phyloP scores from a whole-genome alignment of 192 early-diverging fungal species.

The Glomus cerebriforme region DNA sequence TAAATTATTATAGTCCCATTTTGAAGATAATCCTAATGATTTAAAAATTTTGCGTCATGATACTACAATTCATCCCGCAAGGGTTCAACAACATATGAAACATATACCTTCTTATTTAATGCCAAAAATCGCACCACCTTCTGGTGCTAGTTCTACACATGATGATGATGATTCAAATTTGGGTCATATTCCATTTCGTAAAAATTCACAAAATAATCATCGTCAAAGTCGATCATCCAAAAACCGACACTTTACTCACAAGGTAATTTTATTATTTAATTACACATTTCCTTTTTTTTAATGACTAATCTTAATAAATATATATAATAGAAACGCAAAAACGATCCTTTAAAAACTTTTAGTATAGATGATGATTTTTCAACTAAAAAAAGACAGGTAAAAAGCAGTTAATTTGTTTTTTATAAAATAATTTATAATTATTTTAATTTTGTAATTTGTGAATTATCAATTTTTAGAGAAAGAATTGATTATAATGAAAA shows the following conservation, averaged over 20 bases:
- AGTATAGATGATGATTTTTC: neutral
- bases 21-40: slow-evolving; percentile 95
- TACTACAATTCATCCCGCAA: slow-evolving; percentile 77
- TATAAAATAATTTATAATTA: neutral
- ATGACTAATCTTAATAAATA: neutral
- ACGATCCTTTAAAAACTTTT: slow-evolving; percentile 18
- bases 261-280: neutral
- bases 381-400: slow-evolving; percentile 2
- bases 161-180: neutral
- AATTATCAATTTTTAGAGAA: neutral
- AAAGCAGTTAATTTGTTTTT: neutral
- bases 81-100: slow-evolving; percentile 87
- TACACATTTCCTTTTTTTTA: neutral
- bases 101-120: slow-evolving; percentile 92
- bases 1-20: slow-evolving; percentile 66
- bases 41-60: slow-evolving; percentile 91
- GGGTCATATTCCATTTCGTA: neutral
- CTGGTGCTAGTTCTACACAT: neutral
- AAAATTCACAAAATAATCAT: neutral
- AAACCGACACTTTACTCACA: neutral
- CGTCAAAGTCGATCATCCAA: neutral
- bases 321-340: slow-evolving; percentile 12
- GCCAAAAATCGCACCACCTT: slow-evolving; percentile 68
- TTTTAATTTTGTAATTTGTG: neutral
- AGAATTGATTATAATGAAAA: neutral